Percentiles rank a stretch among this genome's conserved stretches.
Conservation (phyloP, 2,329 filamentous ascomycete genomes). For the Beauveria sp. region DNA sequence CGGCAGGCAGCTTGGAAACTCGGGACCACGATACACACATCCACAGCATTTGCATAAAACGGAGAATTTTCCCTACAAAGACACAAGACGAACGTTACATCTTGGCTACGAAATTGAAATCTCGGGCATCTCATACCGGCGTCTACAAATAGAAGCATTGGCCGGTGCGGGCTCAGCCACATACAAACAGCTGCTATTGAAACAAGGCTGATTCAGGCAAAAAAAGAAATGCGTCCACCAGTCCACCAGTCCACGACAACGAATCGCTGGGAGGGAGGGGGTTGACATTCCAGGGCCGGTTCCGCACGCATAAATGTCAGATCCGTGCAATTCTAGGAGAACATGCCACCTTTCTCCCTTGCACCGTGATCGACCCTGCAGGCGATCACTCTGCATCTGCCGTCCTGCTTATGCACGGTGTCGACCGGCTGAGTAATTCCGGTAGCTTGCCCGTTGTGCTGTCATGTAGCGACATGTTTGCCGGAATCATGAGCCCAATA, state of each 20-base stretch:
- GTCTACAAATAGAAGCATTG: not conserved
- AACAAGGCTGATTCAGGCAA: not conserved
- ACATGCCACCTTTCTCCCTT: not conserved
- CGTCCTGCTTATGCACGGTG: not conserved
- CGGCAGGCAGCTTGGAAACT: not conserved
- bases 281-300: not conserved
- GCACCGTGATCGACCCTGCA: not conserved
- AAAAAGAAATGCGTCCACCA: too few relatives aligned
- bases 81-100: too few relatives aligned
- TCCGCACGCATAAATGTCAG: not conserved
- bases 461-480: not conserved
- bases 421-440: not conserved
- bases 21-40: not conserved
- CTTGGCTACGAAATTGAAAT: too few relatives aligned
- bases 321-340: not conserved
- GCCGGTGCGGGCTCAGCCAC: not conserved
- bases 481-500: not conserved
- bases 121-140: not conserved
- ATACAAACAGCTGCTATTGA: not conserved
- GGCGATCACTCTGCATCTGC: constrained; percentile 1
- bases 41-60: not conserved
- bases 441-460: not conserved
- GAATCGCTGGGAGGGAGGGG: not conserved
- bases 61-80: not conserved
- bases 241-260: too few relatives aligned